These are phyloP conservation scores for Dendrocalamus sinicus DNA, from an alignment of 176 grass and related monocot genomes.

Conservation along the genomic window DNA sequence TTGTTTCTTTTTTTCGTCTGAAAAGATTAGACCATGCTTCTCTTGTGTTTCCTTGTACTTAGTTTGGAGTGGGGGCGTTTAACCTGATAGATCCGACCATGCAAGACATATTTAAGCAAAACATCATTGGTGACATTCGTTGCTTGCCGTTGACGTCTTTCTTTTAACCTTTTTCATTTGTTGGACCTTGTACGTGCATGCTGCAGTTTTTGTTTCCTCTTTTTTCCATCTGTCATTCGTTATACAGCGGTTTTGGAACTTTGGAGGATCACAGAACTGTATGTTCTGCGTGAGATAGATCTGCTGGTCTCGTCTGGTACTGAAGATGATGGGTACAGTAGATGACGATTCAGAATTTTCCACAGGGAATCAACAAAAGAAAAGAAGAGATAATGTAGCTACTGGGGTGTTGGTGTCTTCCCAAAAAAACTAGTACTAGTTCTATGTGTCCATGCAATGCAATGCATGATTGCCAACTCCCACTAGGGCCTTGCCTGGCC, in stretches of 20 bases:
- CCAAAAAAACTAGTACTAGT: background rate
- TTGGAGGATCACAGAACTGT: background rate
- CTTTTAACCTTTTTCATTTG: background rate
- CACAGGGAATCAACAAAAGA: background rate
- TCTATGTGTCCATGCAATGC: background rate
- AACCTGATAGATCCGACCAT: background rate
- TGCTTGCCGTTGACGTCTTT: background rate
- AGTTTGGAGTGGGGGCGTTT: background rate
- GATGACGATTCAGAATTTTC: background rate
- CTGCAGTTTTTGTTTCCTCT: background rate
- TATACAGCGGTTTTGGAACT: background rate
- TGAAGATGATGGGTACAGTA: too few relatives aligned
- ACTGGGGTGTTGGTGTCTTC: background rate
- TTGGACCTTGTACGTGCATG: background rate
- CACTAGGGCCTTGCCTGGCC: background rate
- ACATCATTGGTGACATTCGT: background rate
- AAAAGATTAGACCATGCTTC: background rate
- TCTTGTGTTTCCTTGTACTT: background rate
- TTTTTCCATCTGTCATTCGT: background rate
- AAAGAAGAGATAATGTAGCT: background rate
- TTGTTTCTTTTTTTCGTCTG: background rate
- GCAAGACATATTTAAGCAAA: background rate
- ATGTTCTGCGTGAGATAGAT: background rate
- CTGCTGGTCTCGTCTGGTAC: too few relatives aligned
- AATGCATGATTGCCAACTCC: background rate